Conservation (phyloP, 305 asterid species). For the Fraxinus greggii region DNA sequence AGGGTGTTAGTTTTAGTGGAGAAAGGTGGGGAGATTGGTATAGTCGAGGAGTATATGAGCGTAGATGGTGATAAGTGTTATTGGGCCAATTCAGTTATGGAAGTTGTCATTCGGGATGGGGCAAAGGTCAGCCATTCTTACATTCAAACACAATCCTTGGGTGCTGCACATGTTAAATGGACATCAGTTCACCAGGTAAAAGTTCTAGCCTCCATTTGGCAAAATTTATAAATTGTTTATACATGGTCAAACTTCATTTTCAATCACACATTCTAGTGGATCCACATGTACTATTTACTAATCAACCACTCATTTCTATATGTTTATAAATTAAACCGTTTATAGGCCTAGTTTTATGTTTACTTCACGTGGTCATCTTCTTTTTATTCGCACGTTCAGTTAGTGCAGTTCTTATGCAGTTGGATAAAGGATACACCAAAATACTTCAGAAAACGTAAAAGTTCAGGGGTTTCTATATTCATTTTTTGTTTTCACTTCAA, state of each 20-base stretch:
- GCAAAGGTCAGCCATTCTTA: slow-evolving; percentile 83
- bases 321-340: no score
- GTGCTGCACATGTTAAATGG: slow-evolving; percentile 92
- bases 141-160: slow-evolving; percentile 70
- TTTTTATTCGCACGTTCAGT: neutral
- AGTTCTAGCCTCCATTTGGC: neutral
- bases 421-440: neutral
- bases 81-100: slow-evolving; percentile 86
- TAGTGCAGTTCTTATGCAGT: neutral
- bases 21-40: slow-evolving; percentile 75
- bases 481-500: neutral
- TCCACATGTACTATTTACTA: neutral
- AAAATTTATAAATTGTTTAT: no score
- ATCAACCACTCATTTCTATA: no score
- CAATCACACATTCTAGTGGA: neutral
- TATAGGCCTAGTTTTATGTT: neutral
- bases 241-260: neutral
- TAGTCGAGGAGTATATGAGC: slow-evolving; percentile 73
- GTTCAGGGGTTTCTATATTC: neutral
- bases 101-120: slow-evolving; percentile 65
- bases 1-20: slow-evolving; percentile 86
- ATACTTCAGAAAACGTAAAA: no score
- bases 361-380: slow-evolving; percentile 10
- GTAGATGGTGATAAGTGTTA: slow-evolving; percentile 60
- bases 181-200: slow-evolving; percentile 82